Percentiles rank a stretch among this genome's conserved stretches.
These are phyloP conservation scores for Anthracocystis walkeri DNA, from an alignment of 1,284 basidiomycete genomes.

Conservation along the genomic window DNA sequence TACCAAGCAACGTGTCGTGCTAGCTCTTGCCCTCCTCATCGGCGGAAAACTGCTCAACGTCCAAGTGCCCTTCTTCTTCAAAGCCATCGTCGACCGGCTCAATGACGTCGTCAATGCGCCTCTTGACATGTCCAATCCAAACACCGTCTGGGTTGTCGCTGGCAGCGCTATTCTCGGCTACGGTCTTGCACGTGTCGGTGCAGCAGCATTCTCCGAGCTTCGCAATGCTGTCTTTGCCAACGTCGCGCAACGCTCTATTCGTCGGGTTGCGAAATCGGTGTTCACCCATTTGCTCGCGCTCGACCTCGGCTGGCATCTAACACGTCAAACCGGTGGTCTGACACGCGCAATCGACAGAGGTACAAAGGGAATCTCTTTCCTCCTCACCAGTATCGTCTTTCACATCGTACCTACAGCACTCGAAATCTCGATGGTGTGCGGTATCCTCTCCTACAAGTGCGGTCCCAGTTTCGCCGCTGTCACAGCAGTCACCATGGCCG, in stretches of 20 bases:
- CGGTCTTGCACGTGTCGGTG: conserved; percentile 87
- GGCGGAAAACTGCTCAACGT: conserved; percentile 94
- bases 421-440: conserved; percentile 96
- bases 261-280: conserved; percentile 90
- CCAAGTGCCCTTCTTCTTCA: conserved; percentile 96
- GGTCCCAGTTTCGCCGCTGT: conserved; percentile 96
- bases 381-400: conserved; percentile 92
- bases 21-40: conserved; percentile 85
- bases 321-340: conserved; percentile 92
- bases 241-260: conserved; percentile 92
- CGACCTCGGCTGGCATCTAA: conserved; percentile 91
- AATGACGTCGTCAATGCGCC: conserved; percentile 73
- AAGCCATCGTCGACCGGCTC: conserved; percentile 86
- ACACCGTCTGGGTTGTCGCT: conserved; percentile 89
- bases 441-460: conserved; percentile 95
- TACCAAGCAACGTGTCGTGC: conserved; percentile 79
- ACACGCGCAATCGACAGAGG: conserved; percentile 96
- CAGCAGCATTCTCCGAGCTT: conserved; percentile 89
- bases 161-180: conserved; percentile 92
- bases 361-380: conserved; percentile 96
- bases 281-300: conserved; percentile 92
- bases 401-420: conserved; percentile 95
- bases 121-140: conserved; percentile 79
- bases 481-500: conserved; percentile 84
- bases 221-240: conserved; percentile 96